Base-by-base conservation (phyloP, 805 yeast genomes). In the Tetrapisispora arboricola region DNA sequence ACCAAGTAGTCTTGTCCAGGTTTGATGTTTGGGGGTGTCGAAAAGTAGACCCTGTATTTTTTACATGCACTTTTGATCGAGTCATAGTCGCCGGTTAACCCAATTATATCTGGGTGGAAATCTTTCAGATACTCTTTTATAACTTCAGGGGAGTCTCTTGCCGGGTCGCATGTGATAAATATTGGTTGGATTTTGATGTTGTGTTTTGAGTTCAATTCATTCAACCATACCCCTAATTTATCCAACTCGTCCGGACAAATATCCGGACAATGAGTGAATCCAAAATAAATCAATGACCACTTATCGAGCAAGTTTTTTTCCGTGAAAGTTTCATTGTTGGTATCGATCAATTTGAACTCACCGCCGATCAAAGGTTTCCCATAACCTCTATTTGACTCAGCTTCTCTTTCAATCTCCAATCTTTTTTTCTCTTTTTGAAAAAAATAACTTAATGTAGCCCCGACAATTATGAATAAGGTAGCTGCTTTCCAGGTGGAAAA, bases 201-300 rank as follows among this genome's bases (percentile, higher is more conserved):
- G 40, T 76, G 70, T 33, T 61, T 58, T 55, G 80, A 75, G 55
- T 81, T 77, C 55, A 90, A 69, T 28, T 69, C 72, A 48, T 73
- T 75, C 54, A 75, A 67, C 72, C 67, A 75, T 38, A 66, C 71
- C 4, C 95, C 90, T 57, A 92, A 71, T 57, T 90, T 85, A 60
- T 92, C 98, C 44, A 92, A 73, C 61, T 92, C 98, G 61, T 92
- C 98, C 10, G 98, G 98, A 63, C 98, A 92, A 40, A 92, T 88
- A 64, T 92, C 98, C 6, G 98, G 98, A 65, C 98, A 92, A 64
- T 88, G 88, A 4, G 96, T 84, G 67, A 92, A 92, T 0, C 98
- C 98, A 64, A 92, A 92, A 61, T 92, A 92, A n/a, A 90, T 62
- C 35, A 92, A 67, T 10, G 90, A 76, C 63, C 87, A 92, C 58